Conservation (phyloP, 2,329 filamentous ascomycete species). For the Aspergillus quadricinctus region DNA sequence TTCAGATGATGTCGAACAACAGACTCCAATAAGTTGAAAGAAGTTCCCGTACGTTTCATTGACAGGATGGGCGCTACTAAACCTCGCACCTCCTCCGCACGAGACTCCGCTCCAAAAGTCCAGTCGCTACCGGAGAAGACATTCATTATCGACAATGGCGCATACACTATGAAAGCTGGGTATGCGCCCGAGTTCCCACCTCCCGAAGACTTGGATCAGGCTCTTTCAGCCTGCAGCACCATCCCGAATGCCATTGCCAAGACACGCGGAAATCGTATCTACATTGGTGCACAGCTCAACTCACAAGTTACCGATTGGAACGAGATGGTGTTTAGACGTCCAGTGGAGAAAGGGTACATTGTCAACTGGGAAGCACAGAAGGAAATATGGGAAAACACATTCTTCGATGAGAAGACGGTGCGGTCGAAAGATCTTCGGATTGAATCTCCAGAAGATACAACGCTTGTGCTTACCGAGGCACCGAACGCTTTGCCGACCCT, state of each 20-base stretch:
- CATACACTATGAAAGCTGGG: constrained; percentile 85
- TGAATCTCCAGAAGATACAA: constrained; percentile 70
- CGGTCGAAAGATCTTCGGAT: constrained; percentile 43
- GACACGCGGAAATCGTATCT: constrained; percentile 71
- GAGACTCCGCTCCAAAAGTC: constrained; percentile 49
- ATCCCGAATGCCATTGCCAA: constrained; percentile 88
- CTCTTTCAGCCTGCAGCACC: constrained; percentile 52
- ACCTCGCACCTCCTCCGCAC: constrained; percentile 38
- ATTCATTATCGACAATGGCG: constrained; percentile 90
- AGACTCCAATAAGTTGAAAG: neutral
- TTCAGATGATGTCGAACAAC: neutral
- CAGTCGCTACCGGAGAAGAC: constrained; percentile 59
- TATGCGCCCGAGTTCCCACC: constrained; percentile 50
- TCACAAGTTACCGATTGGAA: constrained; percentile 80
- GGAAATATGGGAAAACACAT: constrained; percentile 89
- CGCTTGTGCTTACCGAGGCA: constrained; percentile 78
- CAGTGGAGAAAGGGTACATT: constrained; percentile 89
- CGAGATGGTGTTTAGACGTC: constrained; percentile 79
- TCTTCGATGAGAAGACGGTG: constrained; percentile 67
- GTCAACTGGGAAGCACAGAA: constrained; percentile 97
- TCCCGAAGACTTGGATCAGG: constrained; percentile 37
- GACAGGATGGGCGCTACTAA: constrained; percentile 31
- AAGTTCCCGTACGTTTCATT: neutral
- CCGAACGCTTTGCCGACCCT: constrained; percentile 76
- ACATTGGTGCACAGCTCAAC: constrained; percentile 70